phyloP scores from a whole-genome alignment of 139 green algal species.

The Coelastrella sp. region DNA sequence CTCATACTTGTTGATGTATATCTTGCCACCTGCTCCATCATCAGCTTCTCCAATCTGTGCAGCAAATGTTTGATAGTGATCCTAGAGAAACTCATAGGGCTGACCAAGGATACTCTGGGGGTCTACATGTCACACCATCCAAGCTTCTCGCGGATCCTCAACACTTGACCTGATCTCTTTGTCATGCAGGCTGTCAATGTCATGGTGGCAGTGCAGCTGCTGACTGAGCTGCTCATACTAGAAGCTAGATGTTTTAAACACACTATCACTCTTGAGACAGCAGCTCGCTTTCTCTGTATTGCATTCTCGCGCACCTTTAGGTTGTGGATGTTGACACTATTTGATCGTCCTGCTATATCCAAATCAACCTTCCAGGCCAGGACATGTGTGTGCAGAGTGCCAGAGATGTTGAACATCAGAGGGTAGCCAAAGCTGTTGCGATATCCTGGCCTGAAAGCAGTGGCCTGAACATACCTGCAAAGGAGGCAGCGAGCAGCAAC shows the following conservation, averaged over 20 bases:
- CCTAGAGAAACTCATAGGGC: too few species aligned
- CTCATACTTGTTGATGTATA: constrained; percentile 45
- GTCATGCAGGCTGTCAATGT: too few species aligned
- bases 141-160: too few species aligned
- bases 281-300: not conserved
- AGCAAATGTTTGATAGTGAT: too few species aligned
- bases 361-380: constrained; percentile 48
- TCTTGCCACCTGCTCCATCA: constrained; percentile 28
- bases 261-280: too few species aligned
- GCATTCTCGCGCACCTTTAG: constrained; percentile 10
- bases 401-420: constrained; percentile 29
- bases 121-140: too few species aligned
- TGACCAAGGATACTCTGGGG: too few species aligned
- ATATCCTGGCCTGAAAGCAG: not conserved
- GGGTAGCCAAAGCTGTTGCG: constrained; percentile 47
- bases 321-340: constrained; percentile 46
- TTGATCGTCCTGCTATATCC: constrained; percentile 39
- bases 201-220: too few species aligned
- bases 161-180: too few species aligned
- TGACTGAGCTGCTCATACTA: too few species aligned
- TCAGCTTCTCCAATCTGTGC: constrained; percentile 35
- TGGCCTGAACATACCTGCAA: constrained; percentile 49
- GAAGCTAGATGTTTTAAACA: too few species aligned
- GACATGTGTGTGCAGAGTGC: constrained; percentile 47
- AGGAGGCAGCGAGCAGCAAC: too few species aligned